These are phyloP conservation scores for Metarhizium brunneum DNA, from an alignment of 2,329 filamentous ascomycete genomes.

Conservation along the genomic window DNA sequence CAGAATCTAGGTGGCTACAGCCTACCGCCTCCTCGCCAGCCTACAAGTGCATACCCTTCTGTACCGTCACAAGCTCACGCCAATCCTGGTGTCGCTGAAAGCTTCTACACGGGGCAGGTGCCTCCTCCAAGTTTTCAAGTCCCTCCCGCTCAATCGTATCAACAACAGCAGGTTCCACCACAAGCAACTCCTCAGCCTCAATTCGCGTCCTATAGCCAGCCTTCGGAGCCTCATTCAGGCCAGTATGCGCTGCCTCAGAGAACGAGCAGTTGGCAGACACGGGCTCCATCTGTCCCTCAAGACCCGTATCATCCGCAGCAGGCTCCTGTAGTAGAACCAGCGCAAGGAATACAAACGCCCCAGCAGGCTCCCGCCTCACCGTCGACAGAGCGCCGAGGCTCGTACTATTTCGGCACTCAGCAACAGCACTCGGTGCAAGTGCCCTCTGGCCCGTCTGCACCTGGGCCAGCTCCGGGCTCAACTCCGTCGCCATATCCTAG, in stretches of 20 bases:
- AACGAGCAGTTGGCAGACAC: conserved; percentile 41
- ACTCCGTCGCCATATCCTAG: conserved; percentile 43
- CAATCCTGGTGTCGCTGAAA: conserved; percentile 55
- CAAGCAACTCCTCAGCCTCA: conserved; percentile 29
- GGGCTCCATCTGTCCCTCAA: conserved; percentile 25
- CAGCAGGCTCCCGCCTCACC: conserved; percentile 19
- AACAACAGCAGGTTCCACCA: conserved; percentile 19
- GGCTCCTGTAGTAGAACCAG: conserved; percentile 14
- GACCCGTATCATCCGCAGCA: conserved; percentile 20
- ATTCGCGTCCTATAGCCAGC: conserved; percentile 33
- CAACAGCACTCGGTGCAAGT: conserved; percentile 14
- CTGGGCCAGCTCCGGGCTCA: conserved; percentile 30
- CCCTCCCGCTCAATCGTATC: conserved; percentile 11
- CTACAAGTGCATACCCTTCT: conserved; percentile 60
- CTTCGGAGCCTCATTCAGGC: conserved; percentile 27
- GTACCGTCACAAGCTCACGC: conserved; percentile 46
- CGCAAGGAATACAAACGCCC: conserved; percentile 18
- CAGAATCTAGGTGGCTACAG: conserved; percentile 61
- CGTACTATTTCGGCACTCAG: conserved; percentile 47
- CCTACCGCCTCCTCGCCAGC: conserved; percentile 40
- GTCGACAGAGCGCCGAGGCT: conserved; percentile 40
- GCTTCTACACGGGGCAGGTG: conserved; percentile 67
- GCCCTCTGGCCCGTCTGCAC: conserved; percentile 27
- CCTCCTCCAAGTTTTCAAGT: conserved; percentile 22
- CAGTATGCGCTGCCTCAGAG: conserved; percentile 39